A percentile compares a stretch with the other conserved stretches of the same genome.
These are phyloP conservation scores for Apiotrichum mycotoxinovorans DNA, from an alignment of 1,284 basidiomycete genomes.

Conservation along the genomic window DNA sequence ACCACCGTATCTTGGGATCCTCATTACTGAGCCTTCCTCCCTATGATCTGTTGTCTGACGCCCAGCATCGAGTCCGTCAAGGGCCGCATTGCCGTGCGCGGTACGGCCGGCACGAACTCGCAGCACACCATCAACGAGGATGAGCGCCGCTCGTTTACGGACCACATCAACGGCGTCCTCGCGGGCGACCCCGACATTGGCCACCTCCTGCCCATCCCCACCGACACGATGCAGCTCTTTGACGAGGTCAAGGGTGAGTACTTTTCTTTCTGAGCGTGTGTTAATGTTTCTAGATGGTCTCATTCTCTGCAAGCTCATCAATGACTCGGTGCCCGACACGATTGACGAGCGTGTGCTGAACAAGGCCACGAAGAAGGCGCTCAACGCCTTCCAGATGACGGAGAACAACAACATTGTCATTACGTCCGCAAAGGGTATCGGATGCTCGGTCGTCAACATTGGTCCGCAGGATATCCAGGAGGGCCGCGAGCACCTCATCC, in stretches of 20 bases:
- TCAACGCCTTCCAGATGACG: conserved; percentile 97
- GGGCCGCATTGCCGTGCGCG: conserved; percentile 91
- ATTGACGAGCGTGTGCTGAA: conserved; percentile 98
- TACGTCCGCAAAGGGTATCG: conserved; percentile 94
- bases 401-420: conserved; percentile 99
- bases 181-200: conserved; percentile 85
- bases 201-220: conserved; percentile 82
- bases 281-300: conserved; percentile 64
- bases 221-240: conserved; percentile 98
- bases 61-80: conserved; percentile 63
- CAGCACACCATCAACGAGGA: conserved; percentile 99
- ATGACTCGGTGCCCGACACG: conserved; percentile 97
- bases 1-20: too few relatives aligned
- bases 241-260: conserved; percentile 75
- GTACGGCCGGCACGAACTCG: conserved; percentile 83
- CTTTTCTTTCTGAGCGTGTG: background rate
- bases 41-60: too few relatives aligned
- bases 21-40: too few relatives aligned
- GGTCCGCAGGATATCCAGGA: conserved; percentile 90
- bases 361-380: conserved; percentile 61
- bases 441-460: conserved; percentile 97
- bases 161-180: conserved; percentile 89
- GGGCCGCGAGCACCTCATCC: conserved; percentile 91
- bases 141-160: conserved; percentile 91
- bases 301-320: conserved; percentile 96